These are phyloP conservation scores for Hortiboletus flavorubellus DNA, from an alignment of 768 basidiomycete genomes.

Conservation along the genomic window DNA sequence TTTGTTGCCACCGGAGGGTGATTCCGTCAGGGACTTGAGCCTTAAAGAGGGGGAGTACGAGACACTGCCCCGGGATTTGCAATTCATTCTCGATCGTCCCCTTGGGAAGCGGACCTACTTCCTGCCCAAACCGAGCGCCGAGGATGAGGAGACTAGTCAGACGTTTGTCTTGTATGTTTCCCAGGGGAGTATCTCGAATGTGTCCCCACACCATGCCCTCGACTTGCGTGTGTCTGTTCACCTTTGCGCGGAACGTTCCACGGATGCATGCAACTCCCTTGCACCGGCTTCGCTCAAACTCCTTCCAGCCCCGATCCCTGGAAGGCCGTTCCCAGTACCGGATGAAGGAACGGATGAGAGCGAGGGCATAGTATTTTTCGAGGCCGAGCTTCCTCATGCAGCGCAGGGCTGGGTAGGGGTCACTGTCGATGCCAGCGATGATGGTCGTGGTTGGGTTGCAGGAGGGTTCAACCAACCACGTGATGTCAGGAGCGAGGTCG, in stretches of 20 bases:
- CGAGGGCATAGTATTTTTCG: constrained; percentile 67
- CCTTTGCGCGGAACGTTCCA: constrained; percentile 36
- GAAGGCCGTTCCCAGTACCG: constrained; percentile 59
- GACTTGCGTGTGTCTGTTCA: constrained; percentile 47
- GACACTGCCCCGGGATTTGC: constrained; percentile 34
- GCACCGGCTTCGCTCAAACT: constrained; percentile 52
- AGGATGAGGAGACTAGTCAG: constrained; percentile 3
- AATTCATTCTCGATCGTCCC: constrained; percentile 45
- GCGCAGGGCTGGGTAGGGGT: constrained; percentile 50
- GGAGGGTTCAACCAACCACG: constrained; percentile 46
- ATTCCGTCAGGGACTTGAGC: constrained; percentile 4
- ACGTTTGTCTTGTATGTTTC: constrained; percentile 59
- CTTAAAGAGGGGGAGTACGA: constrained; percentile 30
- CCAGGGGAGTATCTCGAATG: constrained; percentile 48
- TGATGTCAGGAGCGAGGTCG: constrained; percentile 31
- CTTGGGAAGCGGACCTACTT: constrained; percentile 44
- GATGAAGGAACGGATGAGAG: constrained; percentile 71
- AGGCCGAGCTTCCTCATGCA: constrained; percentile 39
- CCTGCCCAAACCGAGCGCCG: constrained; percentile 36
- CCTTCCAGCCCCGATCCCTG: constrained; percentile 57
- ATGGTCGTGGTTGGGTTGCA: constrained; percentile 59
- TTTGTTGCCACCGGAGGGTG: constrained; percentile 33
- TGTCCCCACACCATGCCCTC: constrained; percentile 47
- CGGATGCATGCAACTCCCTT: constrained; percentile 38
- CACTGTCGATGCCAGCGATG: constrained; percentile 43